These are phyloP conservation scores for Heritiera fomes DNA, from an alignment of 345 rosid species.

Conservation along the genomic window DNA sequence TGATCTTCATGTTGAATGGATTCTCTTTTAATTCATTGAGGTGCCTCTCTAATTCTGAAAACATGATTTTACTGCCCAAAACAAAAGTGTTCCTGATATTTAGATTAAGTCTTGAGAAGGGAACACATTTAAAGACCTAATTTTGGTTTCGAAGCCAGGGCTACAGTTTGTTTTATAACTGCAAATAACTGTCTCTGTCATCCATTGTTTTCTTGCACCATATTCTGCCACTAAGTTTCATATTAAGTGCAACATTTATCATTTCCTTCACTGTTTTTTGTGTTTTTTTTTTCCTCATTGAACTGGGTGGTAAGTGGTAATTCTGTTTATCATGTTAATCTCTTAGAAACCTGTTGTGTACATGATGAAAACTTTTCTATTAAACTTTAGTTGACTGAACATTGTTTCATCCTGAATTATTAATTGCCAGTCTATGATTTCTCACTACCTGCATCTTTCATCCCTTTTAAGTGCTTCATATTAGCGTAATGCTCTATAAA, in stretches of 20 bases:
- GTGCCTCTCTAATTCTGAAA: not conserved
- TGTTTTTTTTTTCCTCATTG: not conserved
- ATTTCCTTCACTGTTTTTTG: not conserved
- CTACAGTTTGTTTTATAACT: slow-evolving; percentile 5
- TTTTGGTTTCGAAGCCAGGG: not conserved
- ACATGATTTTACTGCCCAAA: slow-evolving; percentile 2
- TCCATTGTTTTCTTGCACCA: not conserved
- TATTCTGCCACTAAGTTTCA: not conserved
- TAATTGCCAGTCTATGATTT: not conserved
- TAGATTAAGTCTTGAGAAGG: slow-evolving; percentile 1
- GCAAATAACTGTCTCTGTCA: not conserved
- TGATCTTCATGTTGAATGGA: slow-evolving; percentile 7
- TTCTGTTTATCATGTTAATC: slow-evolving; percentile 5
- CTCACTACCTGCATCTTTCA: not conserved
- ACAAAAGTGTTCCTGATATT: not conserved
- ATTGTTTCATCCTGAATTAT: slow-evolving; percentile 4
- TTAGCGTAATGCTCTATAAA: not conserved
- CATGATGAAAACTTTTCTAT: not conserved
- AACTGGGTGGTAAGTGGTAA: not conserved
- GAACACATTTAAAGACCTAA: not conserved
- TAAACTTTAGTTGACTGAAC: not conserved
- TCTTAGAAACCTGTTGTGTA: not conserved
- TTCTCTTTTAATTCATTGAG: slow-evolving; percentile 11
- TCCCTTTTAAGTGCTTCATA: not conserved
- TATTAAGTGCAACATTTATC: not conserved